Base-by-base conservation (phyloP, 371 early-diverging fungal genomes). In the Actinomucor elegans region DNA sequence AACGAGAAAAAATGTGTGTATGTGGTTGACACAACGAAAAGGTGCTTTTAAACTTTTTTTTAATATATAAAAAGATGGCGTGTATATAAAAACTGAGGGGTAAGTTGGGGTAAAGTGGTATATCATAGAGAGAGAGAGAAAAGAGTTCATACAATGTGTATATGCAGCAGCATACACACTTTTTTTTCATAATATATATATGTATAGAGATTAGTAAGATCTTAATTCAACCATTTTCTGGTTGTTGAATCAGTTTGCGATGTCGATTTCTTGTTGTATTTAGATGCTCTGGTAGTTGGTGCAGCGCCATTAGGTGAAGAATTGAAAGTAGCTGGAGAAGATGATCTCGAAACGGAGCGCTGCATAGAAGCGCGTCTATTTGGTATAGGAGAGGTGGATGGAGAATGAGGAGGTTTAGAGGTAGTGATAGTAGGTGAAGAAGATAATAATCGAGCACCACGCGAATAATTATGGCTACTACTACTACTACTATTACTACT, bases 361-460 rank as follows among this genome's bases (percentile, higher is more conserved):
- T 60, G 55, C 32, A 55, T 28, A 12, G 49, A 35, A 34, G 35
- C 45, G 27, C 60, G 48, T 53, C 54, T 49, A 49, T 54, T 55
- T 36, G 61, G 61, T 55, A 55, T 55, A 54, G 60, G 60, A 20
- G 60, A 54, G 10, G 60, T 45, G 0, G 50, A 20, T 14, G 55
- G 60, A 26, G 59, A 52, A 12, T 31, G 29, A 33, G 35, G 34
- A 5, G 18, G 34, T 46, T 36, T 35, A 15, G 18, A 36, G 11
- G n/a, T 10, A 48, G 34, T 9, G 9, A 23, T 34, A 27, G 48
- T 35, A 48, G 48, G 34, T n/a, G 48, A 48, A 6, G 38, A 45
- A 3, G 45, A 45, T 20, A 45, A 29, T 45, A 27, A 29, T 12
- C 31, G 45, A 1, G 42, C 23, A 26, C 20, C 27, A 27, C n/a